Conservation (phyloP, 805 yeast genomes). For the Candida oleophila region DNA sequence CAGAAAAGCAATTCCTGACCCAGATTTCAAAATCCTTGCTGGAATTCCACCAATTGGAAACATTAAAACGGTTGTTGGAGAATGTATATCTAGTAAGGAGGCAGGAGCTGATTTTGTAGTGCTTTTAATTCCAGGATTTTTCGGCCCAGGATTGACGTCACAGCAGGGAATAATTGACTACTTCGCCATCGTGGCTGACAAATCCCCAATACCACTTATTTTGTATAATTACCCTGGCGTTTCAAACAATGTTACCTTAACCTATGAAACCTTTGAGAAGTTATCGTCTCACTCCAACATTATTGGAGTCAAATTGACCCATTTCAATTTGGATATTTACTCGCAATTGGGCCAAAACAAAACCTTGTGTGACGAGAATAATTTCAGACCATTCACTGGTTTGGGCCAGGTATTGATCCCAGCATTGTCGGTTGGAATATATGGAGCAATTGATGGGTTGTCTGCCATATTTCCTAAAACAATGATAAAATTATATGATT, state of each 20-base stretch:
- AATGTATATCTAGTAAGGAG: conserved; percentile 15
- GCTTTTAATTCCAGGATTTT: conserved; percentile 27
- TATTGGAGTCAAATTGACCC: conserved; percentile 26
- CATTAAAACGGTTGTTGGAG: conserved; percentile 19
- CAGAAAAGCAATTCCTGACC: conserved; percentile 23
- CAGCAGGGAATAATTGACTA: conserved; percentile 28
- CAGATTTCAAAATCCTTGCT: conserved; percentile 21
- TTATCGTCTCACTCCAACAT: conserved; percentile 28
- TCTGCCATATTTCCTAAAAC: conserved; percentile 13
- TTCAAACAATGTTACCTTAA: conserved; percentile 23
- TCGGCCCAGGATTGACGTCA: conserved; percentile 20
- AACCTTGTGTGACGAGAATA: conserved; percentile 6
- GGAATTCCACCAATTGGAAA: conserved; percentile 21
- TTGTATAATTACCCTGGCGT: conserved; percentile 34
- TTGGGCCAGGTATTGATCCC: conserved; percentile 16
- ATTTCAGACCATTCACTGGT: conserved; percentile 17
- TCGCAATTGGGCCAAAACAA: conserved; percentile 9
- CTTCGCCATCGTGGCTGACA: conserved; percentile 24
- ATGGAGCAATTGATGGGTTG: conserved; percentile 14
- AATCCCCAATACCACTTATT: conserved; percentile 26
- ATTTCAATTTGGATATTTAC: conserved; percentile 14
- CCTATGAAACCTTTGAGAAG: conserved; percentile 15
- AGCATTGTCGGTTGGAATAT: conserved; percentile 10
- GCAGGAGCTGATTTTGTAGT: conserved; percentile 30
- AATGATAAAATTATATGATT: conserved; percentile 8